Conservation (phyloP, 192 early-diverging fungal genomes). For the Diversispora epigaea region DNA sequence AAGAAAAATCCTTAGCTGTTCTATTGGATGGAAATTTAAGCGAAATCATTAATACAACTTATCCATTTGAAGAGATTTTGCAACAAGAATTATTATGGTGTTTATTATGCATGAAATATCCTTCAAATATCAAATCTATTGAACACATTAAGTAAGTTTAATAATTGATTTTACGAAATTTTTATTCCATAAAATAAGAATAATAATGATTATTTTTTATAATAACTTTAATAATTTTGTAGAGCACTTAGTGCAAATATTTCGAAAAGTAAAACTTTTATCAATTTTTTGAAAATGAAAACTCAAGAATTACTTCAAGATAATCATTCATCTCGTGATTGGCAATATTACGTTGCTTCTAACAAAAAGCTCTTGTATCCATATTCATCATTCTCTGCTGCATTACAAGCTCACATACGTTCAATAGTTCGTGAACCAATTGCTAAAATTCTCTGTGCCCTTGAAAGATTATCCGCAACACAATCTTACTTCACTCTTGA, state of each 20-base stretch:
- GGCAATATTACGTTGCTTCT: constrained; percentile 32
- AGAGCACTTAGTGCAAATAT: constrained; percentile 12
- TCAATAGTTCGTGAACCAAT: constrained; percentile 25
- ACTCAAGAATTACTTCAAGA: constrained; percentile 13
- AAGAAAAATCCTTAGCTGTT: constrained; percentile 25
- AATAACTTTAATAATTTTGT: background rate
- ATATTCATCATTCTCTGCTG: constrained; percentile 21
- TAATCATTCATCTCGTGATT: background rate
- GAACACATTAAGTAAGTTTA: constrained; percentile 23
- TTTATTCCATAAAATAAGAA: background rate
- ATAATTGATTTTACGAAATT: background rate
- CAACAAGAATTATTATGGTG: constrained; percentile 34
- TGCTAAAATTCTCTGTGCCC: constrained; percentile 24
- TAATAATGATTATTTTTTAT: too few relatives aligned
- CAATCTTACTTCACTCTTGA: constrained; percentile 15
- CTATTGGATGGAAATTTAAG: constrained; percentile 17
- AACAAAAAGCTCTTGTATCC: constrained; percentile 29
- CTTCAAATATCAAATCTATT: constrained; percentile 15
- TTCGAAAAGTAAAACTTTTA: background rate
- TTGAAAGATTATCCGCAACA: constrained; percentile 20
- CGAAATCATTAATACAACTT: constrained; percentile 19
- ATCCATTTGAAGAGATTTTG: constrained; percentile 33
- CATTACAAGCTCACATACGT: constrained; percentile 27
- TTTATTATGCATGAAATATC: constrained; percentile 34
- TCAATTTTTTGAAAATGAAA: constrained; percentile 9